Base-by-base conservation (phyloP, 345 rosid genomes). In the Camelina neglecta region DNA sequence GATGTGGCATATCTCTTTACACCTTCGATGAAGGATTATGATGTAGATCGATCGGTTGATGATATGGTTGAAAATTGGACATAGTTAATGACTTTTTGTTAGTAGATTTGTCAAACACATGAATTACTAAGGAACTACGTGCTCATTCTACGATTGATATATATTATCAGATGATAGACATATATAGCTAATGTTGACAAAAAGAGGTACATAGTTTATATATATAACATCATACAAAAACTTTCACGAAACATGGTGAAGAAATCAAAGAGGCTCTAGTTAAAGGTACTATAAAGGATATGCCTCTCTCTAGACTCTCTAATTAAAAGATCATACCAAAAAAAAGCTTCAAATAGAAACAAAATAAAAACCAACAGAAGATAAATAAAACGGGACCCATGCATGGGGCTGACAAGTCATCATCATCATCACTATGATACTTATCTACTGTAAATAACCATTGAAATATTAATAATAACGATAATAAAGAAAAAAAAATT, bases 341-440 rank as follows among this genome's bases (percentile, higher is more conserved):
- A 48, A 23, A 23, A 11, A 39, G 9, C 31, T 58, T 57, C 49
- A 44, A 54, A 48, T 57, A 69, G 41, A 54, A 70, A 23, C 49
- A 69, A 18, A 39, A 51, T 56, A 26, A 39, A 51, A 60, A 57
- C 4, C 58, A 67, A 72, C 78, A 79, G 69, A 73, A 80, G 83
- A 74, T 74, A 76, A 45, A 76, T 49, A 56, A 69, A 62, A 61
- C 39, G 83, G 71, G 83, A 23, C 82, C 84, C 64, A 61, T 69
- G 61, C 73, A 80, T 69, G 73, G 79, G 65, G 74, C 24, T 60
- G 60, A 67, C 70, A 75, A 60, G 77, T 76, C 79, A 68, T 75
- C 75, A 76, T 75, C 75, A 76, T 69, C 79, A 65, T 55, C 80
- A 79, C 79, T 56, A 67, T 79, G 61, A 61, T 79, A 79, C 78